Conservation (phyloP, 1,284 basidiomycete genomes). For the Rhizopogon parksii region DNA sequence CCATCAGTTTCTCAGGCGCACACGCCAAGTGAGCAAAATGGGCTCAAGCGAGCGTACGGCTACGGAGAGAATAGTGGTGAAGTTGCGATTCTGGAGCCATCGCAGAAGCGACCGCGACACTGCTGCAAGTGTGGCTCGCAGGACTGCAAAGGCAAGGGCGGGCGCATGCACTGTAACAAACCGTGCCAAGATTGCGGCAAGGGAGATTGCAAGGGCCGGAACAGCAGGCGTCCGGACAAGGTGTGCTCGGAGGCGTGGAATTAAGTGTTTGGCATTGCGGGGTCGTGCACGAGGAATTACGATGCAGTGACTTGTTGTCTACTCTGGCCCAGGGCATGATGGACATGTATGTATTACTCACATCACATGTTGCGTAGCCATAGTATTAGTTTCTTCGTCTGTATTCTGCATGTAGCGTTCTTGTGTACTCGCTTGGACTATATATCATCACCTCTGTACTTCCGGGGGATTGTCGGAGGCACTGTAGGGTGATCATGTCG, state of each 20-base stretch:
- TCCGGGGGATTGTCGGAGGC: not conserved
- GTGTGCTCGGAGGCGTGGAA: slow-evolving; percentile 58
- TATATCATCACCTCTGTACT: not conserved
- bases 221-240: slow-evolving; percentile 66
- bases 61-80: slow-evolving; percentile 23
- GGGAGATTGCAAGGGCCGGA: slow-evolving; percentile 63
- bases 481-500: too few species aligned
- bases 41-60: slow-evolving; percentile 25
- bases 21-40: slow-evolving; percentile 21
- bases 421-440: not conserved
- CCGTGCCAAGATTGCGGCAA: slow-evolving; percentile 71
- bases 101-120: slow-evolving; percentile 41
- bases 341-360: not conserved
- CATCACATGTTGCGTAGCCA: not conserved
- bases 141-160: slow-evolving; percentile 73
- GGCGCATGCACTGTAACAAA: slow-evolving; percentile 59
- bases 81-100: slow-evolving; percentile 30
- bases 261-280: slow-evolving; percentile 3
- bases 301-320: not conserved
- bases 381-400: not conserved
- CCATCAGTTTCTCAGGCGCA: slow-evolving; percentile 16
- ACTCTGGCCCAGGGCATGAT: not conserved
- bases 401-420: not conserved
- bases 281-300: not conserved
- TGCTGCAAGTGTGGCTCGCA: slow-evolving; percentile 70